Evolutionary conservation across 176 grass and related monocot species (phyloP), one percentile per base, ranked within the genome.

Genomic region (Calamus simplicifolius): DNA sequence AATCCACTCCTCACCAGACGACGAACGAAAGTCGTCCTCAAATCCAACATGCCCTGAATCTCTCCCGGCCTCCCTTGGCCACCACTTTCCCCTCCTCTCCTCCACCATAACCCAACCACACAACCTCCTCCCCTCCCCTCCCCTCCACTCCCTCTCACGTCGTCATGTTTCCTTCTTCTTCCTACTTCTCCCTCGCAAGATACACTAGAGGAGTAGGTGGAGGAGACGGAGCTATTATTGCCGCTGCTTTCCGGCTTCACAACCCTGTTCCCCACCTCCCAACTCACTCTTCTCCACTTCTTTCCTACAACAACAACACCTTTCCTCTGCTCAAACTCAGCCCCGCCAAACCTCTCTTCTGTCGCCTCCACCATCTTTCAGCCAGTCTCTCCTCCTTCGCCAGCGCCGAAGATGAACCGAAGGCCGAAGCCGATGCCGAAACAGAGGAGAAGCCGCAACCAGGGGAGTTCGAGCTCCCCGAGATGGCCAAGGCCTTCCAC

Each of bases 401-500:
- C 17, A 59, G 70, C 19, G 81, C 81, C 31, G 81, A 67, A 6
- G 79, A 77, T 12, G 35, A 43, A 12, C 35, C 35, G 35, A 43
- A 43, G 35, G 73, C 84, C 15, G 52, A 67, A 12, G 81, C 81
- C 30, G 84, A 64, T 10, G 76, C 35, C 35, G 2, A 43, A 77
- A 52, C 16, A 57, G 62, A 80, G 27, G 50, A 26, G 48, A 38
- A 56, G 54, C 10, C 62, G 16, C 65, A 56, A 7, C 48, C 61
- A 5, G 56, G 54, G 18, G 77, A 80, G 61, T 17, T 49, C 2
- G 73, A 82, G 64, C 58, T 63, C 30, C 77, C 87, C 1, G 78
- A 70, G 64, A 85, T 98, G 93, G 87, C 84, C 28, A 86, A 83
- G 69, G 93, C 87, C 3, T 98, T 98, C 63, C 63, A 85, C 62